Evolutionary conservation across 1,139 yeast genomes (phyloP), one percentile per base, ranked within the genome.

Genomic region (Kurtzmaniella quercitrusa): DNA sequence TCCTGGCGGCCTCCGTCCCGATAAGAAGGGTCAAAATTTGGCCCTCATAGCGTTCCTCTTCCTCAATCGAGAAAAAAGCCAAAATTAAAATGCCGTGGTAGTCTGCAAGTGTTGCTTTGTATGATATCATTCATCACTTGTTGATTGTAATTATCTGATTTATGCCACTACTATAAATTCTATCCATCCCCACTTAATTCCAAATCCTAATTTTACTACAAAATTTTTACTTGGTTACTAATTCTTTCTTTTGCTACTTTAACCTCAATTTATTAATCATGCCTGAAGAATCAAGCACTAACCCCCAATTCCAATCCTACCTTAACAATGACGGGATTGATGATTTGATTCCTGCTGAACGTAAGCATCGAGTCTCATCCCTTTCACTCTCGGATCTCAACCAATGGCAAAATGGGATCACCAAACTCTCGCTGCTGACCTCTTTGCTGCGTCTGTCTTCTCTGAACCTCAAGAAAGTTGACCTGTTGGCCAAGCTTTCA

Each of bases 301-400:
- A 11, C 12, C 25, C 25, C 16, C 36, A 54, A 40, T 64, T 58
- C 49, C 76, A 70, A 52, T 81, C 87, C 14, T 84, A 77, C 54
- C 72, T 84, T 48, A 82, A 84, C 54, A 83, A 82, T 52, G 89
- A 83, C 56, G 87, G 86, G 31, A 82, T 83, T 37, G 89, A 83
- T 56, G 75, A 77, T 44, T 64, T 83, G 55, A 76, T 74, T 45
- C 90, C 90, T 1, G 67, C 73, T 44, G 67, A 75, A 14, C 73
- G 86, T 59, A 80, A 77, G 52, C 81, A 81, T 57, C 63, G 83
- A 36, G 85, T 82, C n/a, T 79, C 85, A n/a, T 80, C 85, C 29
- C 63, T 84, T 41, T 82, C 89, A 31, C 70, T 84, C 42, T 77
- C 86, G 4, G 91, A 84, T 59, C 82, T 68, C 70, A 83, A 81